Evolutionary conservation across 2,329 filamentous ascomycete species (phyloP), one percentile per base, ranked within the genome.

Genomic region (Alternaria sp.): DNA sequence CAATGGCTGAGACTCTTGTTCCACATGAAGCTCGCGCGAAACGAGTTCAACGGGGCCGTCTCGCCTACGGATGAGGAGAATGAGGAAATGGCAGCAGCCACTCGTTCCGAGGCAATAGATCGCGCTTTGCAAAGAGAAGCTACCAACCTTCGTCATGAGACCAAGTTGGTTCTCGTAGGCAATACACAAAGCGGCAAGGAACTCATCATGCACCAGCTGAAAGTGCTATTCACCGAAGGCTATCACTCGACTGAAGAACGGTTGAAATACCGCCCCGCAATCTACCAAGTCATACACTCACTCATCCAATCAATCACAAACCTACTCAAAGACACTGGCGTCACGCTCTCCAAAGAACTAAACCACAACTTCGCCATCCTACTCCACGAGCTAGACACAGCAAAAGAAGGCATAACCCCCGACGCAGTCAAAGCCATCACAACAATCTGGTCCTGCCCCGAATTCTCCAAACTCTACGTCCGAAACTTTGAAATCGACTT

Each of bases 401-500:
- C 74, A 9, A 64, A 68, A 49, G 62, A 70, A 12, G 54, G 51
- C 38, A 70, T 77, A 38, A 73, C 69, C 2, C 63, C 64, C 16
- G 70, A 66, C 28, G 74, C 71, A 18, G 71, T 71, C 22, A 63
- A 67, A 36, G 74, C 75, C 6, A 61, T 76, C 20, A 51, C 62
- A 30, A 65, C 62, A 18, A 63, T 78, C 52, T 78, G 75, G 75
- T 26, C 66, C 16, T 73, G 73, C 48, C 54, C 65, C 7, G 57
- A 70, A 16, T 78, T 78, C 62, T 73, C 73, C n/a, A 68, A 68
- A 9, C 55, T 77, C 24, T 78, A 71, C 51, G 61, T 74, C 36
- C 67, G 70, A 28, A 78, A 78, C 51, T 75, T 77, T 22, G 75
- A 78, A 55, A 78, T 78, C 51, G 73, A 73, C 28, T 78, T 78